Evolutionary conservation across 331 rosid genomes (phyloP), one percentile per base, ranked within the genome.

Genomic region (Malus hybrid): DNA sequence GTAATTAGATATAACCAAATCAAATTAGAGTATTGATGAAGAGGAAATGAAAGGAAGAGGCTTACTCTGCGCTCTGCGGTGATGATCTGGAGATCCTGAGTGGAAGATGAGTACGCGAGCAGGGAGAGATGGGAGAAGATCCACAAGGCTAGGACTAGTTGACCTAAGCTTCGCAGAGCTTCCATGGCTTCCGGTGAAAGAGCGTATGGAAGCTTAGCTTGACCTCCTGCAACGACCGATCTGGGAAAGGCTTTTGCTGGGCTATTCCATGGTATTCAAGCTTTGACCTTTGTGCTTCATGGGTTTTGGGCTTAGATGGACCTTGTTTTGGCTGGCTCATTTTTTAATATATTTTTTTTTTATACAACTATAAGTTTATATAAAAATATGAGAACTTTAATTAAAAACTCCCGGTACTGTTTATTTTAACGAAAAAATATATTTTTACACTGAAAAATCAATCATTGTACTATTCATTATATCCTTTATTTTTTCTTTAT

Each of bases 51-150:
- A 48, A 3, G 39, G 46, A 16, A 12, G 75, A 62, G 46, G 82
- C 89, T 74, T 81, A 92, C 97, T 77, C 97, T 89, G 82, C 97
- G 97, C 84, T 94, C 99, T 34, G 99, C 97, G 82, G 80, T 90
- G 88, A 86, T 32, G 90, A 94, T 90, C 88, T 87, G 93, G 75
- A 94, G 77, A 33, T 87, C 78, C 53, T 75, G 87, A 15, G 86
- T 28, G 22, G 79, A 71, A 57, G 90, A 86, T 29, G 93, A 85
- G 20, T 18, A 46, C 2, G 81, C 44, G n/a, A 82, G 63, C 34
- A 78, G 32, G 7, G 72, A 88, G 42, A 91, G 70, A 26, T 80
- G 71, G 26, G 81, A 32, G 33, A 79, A 66, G 70, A 85, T 48
- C 66, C 83, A 78, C 66, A 88, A 63, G 26, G 83, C 34, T 32